These are phyloP conservation scores for Sporobolomyces pararoseus DNA, from an alignment of 768 basidiomycete species.

Conservation along the genomic window DNA sequence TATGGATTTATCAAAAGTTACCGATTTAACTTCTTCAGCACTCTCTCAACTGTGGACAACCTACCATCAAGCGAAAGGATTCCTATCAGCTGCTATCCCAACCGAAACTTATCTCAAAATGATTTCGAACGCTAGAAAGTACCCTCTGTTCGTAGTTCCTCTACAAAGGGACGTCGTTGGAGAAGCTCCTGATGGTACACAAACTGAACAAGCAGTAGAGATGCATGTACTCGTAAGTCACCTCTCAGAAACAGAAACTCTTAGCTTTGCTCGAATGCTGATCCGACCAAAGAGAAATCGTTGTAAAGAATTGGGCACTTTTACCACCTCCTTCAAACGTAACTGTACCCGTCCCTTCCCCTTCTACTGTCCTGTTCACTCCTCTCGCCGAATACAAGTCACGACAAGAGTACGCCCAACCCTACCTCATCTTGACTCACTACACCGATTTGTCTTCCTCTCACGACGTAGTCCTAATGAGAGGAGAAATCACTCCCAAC, in stretches of 20 bases:
- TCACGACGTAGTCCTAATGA: slow-evolving; percentile 76
- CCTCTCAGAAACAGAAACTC: too few relatives aligned
- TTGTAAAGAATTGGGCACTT: slow-evolving; percentile 81
- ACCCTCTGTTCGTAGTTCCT: slow-evolving; percentile 77
- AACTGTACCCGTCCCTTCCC: slow-evolving; percentile 52
- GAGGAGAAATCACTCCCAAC: slow-evolving; percentile 67
- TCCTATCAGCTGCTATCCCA: slow-evolving; percentile 77
- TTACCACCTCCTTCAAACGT: slow-evolving; percentile 56
- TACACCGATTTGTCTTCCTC: slow-evolving; percentile 81
- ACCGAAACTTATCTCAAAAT: slow-evolving; percentile 68
- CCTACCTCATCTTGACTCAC: slow-evolving; percentile 81
- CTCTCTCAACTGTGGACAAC: slow-evolving; percentile 81
- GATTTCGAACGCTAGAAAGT: slow-evolving; percentile 60
- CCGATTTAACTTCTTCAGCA: slow-evolving; percentile 64
- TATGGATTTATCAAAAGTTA: slow-evolving; percentile 68
- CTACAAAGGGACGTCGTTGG: slow-evolving; percentile 59
- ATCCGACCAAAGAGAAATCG: neutral
- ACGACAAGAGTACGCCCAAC: slow-evolving; percentile 77
- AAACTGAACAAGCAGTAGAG: slow-evolving; percentile 54
- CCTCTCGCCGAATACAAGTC: slow-evolving; percentile 90
- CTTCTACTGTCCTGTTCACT: slow-evolving; percentile 81
- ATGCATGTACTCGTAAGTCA: slow-evolving; percentile 47
- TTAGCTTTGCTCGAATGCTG: too few relatives aligned
- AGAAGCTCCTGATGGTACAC: slow-evolving; percentile 55
- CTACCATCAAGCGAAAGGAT: slow-evolving; percentile 80